Evolutionary conservation across 2,329 filamentous ascomycete genomes (phyloP).

Genomic region (Xylariaceae sp.): DNA sequence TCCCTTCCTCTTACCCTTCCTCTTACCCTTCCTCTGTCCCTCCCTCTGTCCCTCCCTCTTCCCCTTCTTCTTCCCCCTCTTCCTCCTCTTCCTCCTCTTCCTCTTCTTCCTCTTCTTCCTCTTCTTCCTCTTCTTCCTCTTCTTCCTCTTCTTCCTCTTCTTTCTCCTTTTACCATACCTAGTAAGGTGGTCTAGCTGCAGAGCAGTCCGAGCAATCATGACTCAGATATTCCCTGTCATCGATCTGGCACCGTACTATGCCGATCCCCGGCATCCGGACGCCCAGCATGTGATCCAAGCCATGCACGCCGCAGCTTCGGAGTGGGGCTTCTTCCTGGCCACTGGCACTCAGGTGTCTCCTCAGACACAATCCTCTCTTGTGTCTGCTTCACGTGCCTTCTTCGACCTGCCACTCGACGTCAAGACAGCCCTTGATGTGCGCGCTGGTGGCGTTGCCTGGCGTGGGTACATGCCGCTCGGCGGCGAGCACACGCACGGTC

Average conservation of each 20-base stretch:
- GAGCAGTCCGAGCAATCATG: not conserved
- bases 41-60: too few relatives aligned
- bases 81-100: too few relatives aligned
- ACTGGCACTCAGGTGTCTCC: not conserved
- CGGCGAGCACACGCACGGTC: slow-evolving; percentile 1
- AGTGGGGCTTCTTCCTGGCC: not conserved
- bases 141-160: not conserved
- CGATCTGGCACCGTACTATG: not conserved
- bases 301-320: not conserved
- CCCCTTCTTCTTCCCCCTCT: too few relatives aligned
- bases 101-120: too few relatives aligned
- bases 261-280: not conserved
- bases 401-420: not conserved
- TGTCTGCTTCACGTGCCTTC: not conserved
- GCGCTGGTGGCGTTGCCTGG: not conserved
- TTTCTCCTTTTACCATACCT: not conserved
- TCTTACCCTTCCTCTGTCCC: too few relatives aligned
- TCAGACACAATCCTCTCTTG: not conserved
- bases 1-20: too few relatives aligned
- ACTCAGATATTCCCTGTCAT: not conserved
- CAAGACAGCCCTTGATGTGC: not conserved
- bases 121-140: too few relatives aligned
- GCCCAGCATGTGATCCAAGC: not conserved
- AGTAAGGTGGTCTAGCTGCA: not conserved
- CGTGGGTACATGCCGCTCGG: not conserved